Evolutionary conservation across 768 basidiomycete genomes (phyloP).

Genomic region (Polyporus arcularius): DNA sequence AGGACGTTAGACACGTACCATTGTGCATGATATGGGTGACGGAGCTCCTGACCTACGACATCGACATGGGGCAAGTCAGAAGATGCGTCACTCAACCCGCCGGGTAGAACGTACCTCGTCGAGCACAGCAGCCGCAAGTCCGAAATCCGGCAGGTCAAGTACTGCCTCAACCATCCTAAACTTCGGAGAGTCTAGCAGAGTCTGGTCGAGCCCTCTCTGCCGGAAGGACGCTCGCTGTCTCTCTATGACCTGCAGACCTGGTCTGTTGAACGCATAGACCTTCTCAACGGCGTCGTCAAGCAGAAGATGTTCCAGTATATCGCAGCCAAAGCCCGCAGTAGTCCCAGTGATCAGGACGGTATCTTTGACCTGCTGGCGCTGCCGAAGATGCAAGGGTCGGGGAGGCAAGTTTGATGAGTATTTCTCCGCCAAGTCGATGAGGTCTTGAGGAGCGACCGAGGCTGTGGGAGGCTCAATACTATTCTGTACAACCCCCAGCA

Average conservation of each 20-base stretch:
- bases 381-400: not conserved
- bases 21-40: constrained; percentile 30
- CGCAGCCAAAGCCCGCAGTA: constrained; percentile 32
- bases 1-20: constrained; percentile 11
- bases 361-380: not conserved
- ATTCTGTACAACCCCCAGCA: constrained; percentile 1
- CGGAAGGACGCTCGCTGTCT: constrained; percentile 13
- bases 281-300: constrained; percentile 7
- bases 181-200: not conserved
- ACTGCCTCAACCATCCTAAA: constrained; percentile 3
- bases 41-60: not conserved
- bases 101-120: constrained; percentile 5
- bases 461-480: not conserved
- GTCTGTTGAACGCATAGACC: constrained; percentile 28
- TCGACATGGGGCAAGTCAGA: too few species aligned
- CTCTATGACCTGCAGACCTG: not conserved
- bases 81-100: too few species aligned
- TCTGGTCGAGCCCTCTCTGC: not conserved
- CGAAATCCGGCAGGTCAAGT: not conserved
- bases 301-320: constrained; percentile 26
- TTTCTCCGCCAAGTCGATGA: constrained; percentile 38
- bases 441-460: constrained; percentile 19
- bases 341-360: constrained; percentile 35
- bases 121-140: not conserved
- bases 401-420: constrained; percentile 29